These are phyloP conservation scores for Diaporthe caulivora DNA, from an alignment of 2,329 filamentous ascomycete genomes.

Conservation along the genomic window DNA sequence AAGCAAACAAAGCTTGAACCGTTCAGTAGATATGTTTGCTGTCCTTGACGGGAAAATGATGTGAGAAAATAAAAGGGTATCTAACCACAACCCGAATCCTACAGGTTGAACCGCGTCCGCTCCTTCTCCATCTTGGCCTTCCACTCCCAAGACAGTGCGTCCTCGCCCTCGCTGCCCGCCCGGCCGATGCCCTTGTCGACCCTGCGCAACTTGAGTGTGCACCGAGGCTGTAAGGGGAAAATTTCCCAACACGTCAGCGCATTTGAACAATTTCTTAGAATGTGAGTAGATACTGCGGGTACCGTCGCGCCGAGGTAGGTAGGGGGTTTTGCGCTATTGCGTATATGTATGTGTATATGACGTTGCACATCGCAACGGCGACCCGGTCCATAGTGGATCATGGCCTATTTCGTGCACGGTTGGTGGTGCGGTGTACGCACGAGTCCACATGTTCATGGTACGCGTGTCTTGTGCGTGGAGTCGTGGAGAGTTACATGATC, in stretches of 20 bases:
- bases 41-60: neutral
- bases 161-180: slow-evolving; percentile 75
- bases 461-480: slow-evolving; percentile 13
- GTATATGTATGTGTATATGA: neutral
- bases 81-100: slow-evolving; percentile 41
- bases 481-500: slow-evolving; percentile 31
- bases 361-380: neutral
- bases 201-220: slow-evolving; percentile 83
- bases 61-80: neutral
- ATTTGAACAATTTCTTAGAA: no score
- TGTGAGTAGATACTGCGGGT: slow-evolving; percentile 22
- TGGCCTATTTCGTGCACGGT: neutral
- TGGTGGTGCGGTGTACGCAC: neutral
- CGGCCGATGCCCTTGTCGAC: slow-evolving; percentile 89
- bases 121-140: slow-evolving; percentile 95
- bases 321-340: neutral
- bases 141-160: slow-evolving; percentile 95
- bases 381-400: neutral
- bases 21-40: neutral
- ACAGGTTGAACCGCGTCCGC: slow-evolving; percentile 93
- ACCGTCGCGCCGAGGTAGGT: no score
- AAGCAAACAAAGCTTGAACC: neutral
- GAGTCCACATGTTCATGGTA: slow-evolving; percentile 26
- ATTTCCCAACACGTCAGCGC: neutral
- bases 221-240: slow-evolving; percentile 52